A percentile compares a stretch with the other conserved stretches of the same genome.
These are phyloP conservation scores for Phytophthora colocasiae DNA, from an alignment of 352 stramenopile species.

Conservation along the genomic window DNA sequence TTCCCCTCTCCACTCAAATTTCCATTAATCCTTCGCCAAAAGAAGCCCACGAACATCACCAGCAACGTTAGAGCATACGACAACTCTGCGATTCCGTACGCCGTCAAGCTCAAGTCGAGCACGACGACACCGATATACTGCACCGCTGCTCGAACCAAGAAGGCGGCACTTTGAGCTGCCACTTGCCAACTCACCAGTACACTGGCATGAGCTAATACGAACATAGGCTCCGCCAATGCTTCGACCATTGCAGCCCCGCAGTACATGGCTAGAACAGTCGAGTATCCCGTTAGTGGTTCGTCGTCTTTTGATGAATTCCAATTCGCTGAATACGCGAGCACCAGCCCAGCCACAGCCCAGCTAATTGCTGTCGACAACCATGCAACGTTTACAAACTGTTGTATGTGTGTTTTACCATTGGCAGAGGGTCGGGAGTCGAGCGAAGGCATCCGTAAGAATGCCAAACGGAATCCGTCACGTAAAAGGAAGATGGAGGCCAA, in stretches of 20 bases:
- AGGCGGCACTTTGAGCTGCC: conserved; percentile 74
- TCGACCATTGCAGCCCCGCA: conserved; percentile 83
- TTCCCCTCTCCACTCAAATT: conserved; percentile 9
- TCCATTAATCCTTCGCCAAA: conserved; percentile 51
- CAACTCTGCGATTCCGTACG: conserved; percentile 81
- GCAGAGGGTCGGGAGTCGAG: conserved; percentile 42
- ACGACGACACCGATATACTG: conserved; percentile 76
- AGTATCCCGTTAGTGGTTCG: conserved; percentile 50
- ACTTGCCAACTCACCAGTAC: conserved; percentile 88
- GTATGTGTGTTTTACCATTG: conserved; percentile 37
- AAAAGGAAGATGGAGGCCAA: conserved; percentile 91
- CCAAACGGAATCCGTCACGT: conserved; percentile 89
- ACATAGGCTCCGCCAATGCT: conserved; percentile 84
- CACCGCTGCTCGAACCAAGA: conserved; percentile 71
- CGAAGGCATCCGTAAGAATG: conserved; percentile 82
- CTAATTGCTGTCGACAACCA: conserved; percentile 79
- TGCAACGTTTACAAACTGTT: conserved; percentile 77
- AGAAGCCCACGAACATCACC: conserved; percentile 65
- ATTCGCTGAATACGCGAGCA: conserved; percentile 38
- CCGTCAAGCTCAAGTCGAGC: conserved; percentile 67
- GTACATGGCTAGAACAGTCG: conserved; percentile 73
- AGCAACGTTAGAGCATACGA: conserved; percentile 72
- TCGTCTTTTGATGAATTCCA: conserved; percentile 14
- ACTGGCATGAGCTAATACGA: conserved; percentile 76
- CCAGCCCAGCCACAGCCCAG: conserved; percentile 50